These are phyloP conservation scores for Achaetomiella virescens DNA, from an alignment of 495 filamentous ascomycete species.

Conservation along the genomic window DNA sequence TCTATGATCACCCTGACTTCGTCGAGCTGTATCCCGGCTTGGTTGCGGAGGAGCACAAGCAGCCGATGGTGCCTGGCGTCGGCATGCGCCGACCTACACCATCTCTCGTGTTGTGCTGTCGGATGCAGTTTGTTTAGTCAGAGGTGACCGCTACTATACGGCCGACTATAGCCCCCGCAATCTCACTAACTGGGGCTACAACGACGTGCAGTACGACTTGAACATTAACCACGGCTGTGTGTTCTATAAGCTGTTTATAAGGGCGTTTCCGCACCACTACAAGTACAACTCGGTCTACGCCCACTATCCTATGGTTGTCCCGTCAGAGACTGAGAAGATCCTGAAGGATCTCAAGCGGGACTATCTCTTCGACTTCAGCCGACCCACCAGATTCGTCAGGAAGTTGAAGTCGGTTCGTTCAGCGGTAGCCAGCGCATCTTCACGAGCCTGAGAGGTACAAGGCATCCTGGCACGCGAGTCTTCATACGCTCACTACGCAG, in stretches of 20 bases:
- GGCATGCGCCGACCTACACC: conserved; percentile 77
- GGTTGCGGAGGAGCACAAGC: conserved; percentile 74
- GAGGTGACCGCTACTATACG: conserved; percentile 84
- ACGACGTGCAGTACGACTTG: conserved; percentile 35
- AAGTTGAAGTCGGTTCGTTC: conserved; percentile 55
- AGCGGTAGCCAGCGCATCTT: conserved; percentile 58
- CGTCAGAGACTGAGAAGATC: conserved; percentile 63
- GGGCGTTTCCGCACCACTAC: conserved; percentile 76
- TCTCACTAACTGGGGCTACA: conserved; percentile 78
- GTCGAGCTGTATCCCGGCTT: conserved; percentile 81
- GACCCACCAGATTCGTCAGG: conserved; percentile 49
- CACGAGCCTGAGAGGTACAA: conserved; percentile 58
- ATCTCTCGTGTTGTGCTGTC: conserved; percentile 78
- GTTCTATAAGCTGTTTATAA: conserved; percentile 74
- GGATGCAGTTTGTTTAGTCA: conserved; percentile 75
- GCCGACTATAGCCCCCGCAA: conserved; percentile 60
- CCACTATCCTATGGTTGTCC: conserved; percentile 77
- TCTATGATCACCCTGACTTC: conserved; percentile 66
- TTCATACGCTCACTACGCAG: conserved; percentile 44
- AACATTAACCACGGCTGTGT: conserved; percentile 79
- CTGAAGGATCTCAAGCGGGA: conserved; percentile 64
- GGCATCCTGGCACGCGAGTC: conserved; percentile 51
- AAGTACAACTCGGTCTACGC: conserved; percentile 75
- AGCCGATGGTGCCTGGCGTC: conserved; percentile 65
- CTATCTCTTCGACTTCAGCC: conserved; percentile 64